Evolutionary conservation across 2,329 filamentous ascomycete species (phyloP).

Genomic region (Fusarium palustre): DNA sequence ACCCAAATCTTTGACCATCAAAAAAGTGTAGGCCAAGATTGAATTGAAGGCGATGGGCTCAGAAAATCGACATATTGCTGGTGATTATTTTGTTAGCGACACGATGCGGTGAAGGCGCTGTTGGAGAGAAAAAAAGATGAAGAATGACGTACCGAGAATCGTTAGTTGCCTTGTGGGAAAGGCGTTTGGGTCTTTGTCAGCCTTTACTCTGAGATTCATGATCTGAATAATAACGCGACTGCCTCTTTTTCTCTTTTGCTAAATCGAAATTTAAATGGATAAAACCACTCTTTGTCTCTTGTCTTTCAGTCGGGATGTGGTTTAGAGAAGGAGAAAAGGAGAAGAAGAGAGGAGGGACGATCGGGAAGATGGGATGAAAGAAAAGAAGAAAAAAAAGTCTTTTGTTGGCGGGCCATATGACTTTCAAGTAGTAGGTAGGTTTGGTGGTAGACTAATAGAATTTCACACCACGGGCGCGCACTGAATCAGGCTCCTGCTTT

Average conservation of each 20-base stretch:
- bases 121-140: not conserved
- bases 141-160: constrained; percentile 27
- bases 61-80: constrained; percentile 62
- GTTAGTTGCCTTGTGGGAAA: constrained; percentile 30
- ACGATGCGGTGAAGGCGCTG: not conserved
- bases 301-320: not conserved
- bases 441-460: constrained; percentile 11
- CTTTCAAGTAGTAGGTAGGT: constrained; percentile 17
- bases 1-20: constrained; percentile 85
- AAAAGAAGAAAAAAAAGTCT: constrained; percentile 15
- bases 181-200: constrained; percentile 23
- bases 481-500: constrained; percentile 21
- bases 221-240: not conserved
- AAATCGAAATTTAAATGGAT: not conserved
- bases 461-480: constrained; percentile 6
- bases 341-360: not conserved
- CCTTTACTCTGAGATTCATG: constrained; percentile 28
- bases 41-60: constrained; percentile 95
- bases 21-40: constrained; percentile 88
- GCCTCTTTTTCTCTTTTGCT: not conserved
- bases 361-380: not conserved
- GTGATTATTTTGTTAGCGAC: constrained; percentile 3
- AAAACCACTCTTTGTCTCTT: not conserved
- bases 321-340: not conserved
- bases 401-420: constrained; percentile 24